These are phyloP conservation scores for Trifolium pratense DNA, from an alignment of 306 rosid species.

Conservation along the genomic window DNA sequence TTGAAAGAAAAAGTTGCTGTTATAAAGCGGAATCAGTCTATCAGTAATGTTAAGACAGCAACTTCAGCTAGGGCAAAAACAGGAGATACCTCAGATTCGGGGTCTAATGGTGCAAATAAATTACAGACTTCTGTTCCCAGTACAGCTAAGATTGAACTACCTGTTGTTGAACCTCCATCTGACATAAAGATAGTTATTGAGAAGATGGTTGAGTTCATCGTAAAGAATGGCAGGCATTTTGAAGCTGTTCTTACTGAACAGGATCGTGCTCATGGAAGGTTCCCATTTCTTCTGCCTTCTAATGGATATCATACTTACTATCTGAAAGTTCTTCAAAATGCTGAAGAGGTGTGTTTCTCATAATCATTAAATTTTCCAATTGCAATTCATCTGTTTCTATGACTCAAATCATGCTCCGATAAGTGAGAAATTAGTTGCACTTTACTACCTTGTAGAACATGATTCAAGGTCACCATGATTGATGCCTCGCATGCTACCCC, in stretches of 20 bases:
- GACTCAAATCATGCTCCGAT: constrained; percentile 5
- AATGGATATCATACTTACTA: constrained; percentile 78
- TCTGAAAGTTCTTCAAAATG: constrained; percentile 61
- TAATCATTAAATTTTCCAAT: constrained; percentile 1
- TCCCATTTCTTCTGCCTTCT: constrained; percentile 78
- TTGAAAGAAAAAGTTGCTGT: constrained; percentile 65
- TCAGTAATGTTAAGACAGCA: constrained; percentile 54
- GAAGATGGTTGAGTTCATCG: constrained; percentile 81
- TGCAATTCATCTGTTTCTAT: constrained; percentile 20
- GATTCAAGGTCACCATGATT: neutral
- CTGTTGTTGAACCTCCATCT: constrained; percentile 77
- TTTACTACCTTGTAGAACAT: constrained; percentile 4
- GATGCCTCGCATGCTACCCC: neutral
- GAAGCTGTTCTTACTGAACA: constrained; percentile 78
- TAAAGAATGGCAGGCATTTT: constrained; percentile 76
- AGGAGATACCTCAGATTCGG: constrained; percentile 43
- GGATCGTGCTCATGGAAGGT: constrained; percentile 80
- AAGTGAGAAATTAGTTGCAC: constrained; percentile 23
- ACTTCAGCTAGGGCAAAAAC: constrained; percentile 48
- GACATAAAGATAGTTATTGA: constrained; percentile 74
- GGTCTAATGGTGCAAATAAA: constrained; percentile 43
- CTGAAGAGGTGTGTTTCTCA: constrained; percentile 63
- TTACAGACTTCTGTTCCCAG: constrained; percentile 47
- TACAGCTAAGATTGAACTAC: constrained; percentile 57
- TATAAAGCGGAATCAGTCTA: constrained; percentile 64